These are phyloP conservation scores for Suillus tomentosus DNA, from an alignment of 768 basidiomycete genomes.

Conservation along the genomic window DNA sequence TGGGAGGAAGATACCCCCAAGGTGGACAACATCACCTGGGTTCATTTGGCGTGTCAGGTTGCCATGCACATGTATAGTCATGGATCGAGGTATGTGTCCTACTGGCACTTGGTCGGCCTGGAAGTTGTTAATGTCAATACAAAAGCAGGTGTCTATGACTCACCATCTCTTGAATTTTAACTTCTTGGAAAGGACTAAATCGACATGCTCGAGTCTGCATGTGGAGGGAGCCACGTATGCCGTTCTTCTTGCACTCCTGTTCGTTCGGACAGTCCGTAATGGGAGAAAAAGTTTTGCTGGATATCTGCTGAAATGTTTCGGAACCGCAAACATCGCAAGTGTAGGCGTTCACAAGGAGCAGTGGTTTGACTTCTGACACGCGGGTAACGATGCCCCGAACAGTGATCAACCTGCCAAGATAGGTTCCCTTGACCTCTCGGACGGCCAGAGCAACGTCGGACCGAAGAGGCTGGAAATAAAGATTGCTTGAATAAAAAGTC, in stretches of 20 bases:
- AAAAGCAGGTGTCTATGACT: slow-evolving; percentile 16
- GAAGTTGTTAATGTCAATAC: slow-evolving; percentile 14
- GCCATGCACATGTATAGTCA: slow-evolving; percentile 95
- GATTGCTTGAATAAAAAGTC: slow-evolving; percentile 59
- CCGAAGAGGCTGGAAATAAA: slow-evolving; percentile 90
- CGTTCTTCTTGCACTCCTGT: slow-evolving; percentile 83
- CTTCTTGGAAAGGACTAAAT: slow-evolving; percentile 97
- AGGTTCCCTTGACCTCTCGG: slow-evolving; percentile 81
- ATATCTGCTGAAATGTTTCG: slow-evolving; percentile 98
- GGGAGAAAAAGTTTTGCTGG: slow-evolving; percentile 87
- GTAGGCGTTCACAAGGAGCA: slow-evolving; percentile 96
- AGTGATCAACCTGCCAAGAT: slow-evolving; percentile 92
- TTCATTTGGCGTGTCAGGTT: slow-evolving; percentile 87
- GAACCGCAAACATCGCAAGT: slow-evolving; percentile 98
- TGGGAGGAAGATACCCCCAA: slow-evolving; percentile 97
- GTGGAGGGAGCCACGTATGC: slow-evolving; percentile 85
- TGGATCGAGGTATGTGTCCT: slow-evolving; percentile 97
- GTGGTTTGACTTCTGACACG: slow-evolving; percentile 97
- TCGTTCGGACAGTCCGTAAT: slow-evolving; percentile 87
- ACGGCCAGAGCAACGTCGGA: slow-evolving; percentile 82
- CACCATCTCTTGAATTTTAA: slow-evolving; percentile 99
- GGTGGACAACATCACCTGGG: slow-evolving; percentile 93
- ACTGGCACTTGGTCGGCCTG: slow-evolving; percentile 99
- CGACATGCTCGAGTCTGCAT: slow-evolving; percentile 99
- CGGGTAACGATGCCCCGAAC: slow-evolving; percentile 98